Evolutionary conservation across 352 stramenopile species (phyloP).

Genomic region (Phytophthora pluvialis): DNA sequence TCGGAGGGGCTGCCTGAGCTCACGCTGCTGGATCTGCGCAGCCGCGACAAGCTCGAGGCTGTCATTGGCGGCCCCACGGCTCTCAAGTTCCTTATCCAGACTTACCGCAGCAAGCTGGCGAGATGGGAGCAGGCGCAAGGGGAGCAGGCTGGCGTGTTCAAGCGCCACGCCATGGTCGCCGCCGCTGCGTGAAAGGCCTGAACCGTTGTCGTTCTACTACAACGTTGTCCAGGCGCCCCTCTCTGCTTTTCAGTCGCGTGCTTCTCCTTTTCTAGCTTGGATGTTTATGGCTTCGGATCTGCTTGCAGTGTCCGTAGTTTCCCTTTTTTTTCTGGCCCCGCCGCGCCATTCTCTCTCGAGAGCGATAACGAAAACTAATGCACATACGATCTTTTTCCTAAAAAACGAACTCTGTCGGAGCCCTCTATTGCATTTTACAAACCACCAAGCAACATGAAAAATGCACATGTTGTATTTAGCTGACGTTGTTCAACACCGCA

Average conservation of each 20-base stretch:
- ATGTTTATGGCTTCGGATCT: slow-evolving; percentile 10
- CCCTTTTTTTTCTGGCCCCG: slow-evolving; percentile 12
- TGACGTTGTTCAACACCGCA: slow-evolving; percentile 44
- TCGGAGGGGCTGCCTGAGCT: slow-evolving; percentile 68
- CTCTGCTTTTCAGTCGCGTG: slow-evolving; percentile 11
- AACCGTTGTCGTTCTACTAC: slow-evolving; percentile 17
- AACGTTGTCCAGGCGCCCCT: slow-evolving; percentile 13
- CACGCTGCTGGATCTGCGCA: slow-evolving; percentile 77
- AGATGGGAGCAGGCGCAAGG: slow-evolving; percentile 76
- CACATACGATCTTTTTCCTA: slow-evolving; percentile 8
- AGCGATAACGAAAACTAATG: slow-evolving; percentile 29
- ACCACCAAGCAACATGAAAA: not conserved
- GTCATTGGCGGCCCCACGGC: slow-evolving; percentile 78
- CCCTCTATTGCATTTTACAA: slow-evolving; percentile 20
- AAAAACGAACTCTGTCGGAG: not conserved
- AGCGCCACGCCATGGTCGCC: slow-evolving; percentile 58
- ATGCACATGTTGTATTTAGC: slow-evolving; percentile 22
- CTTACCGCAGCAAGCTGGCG: slow-evolving; percentile 64
- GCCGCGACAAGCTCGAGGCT: slow-evolving; percentile 74
- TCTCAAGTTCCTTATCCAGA: slow-evolving; percentile 85
- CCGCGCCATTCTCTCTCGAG: slow-evolving; percentile 19
- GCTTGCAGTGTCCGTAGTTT: slow-evolving; percentile 11
- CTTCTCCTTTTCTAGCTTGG: slow-evolving; percentile 13
- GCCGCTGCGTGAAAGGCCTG: slow-evolving; percentile 54
- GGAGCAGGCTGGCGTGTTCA: slow-evolving; percentile 77